Percentiles rank a stretch among this genome's conserved stretches.
Conservation (phyloP, 441 rosid genomes). For the Biscutella laevigata region DNA sequence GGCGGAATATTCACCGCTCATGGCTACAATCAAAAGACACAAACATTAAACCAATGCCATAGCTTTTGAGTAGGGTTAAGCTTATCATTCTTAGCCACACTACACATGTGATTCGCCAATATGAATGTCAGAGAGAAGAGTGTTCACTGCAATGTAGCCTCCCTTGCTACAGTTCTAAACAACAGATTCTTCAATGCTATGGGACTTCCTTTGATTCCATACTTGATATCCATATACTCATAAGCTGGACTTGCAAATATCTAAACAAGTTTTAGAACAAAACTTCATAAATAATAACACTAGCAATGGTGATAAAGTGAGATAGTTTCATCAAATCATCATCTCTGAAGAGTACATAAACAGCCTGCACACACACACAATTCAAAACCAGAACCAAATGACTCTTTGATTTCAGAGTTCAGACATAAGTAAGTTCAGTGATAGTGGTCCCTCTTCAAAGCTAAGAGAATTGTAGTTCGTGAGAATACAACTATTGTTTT, state of each 20-base stretch:
- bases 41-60: slow-evolving; percentile 90
- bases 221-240: slow-evolving; percentile 74
- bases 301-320: slow-evolving; percentile 62
- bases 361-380: slow-evolving; percentile 60
- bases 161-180: slow-evolving; percentile 68
- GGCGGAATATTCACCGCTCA: too few relatives aligned
- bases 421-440: too few relatives aligned
- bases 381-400: neutral
- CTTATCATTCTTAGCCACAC: slow-evolving; percentile 44
- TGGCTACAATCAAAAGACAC: slow-evolving; percentile 49
- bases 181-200: slow-evolving; percentile 42
- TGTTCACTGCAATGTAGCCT: slow-evolving; percentile 56
- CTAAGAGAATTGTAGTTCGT: too few relatives aligned
- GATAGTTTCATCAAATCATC: slow-evolving; percentile 67
- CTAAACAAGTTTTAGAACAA: too few relatives aligned
- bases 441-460: too few relatives aligned
- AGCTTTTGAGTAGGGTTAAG: slow-evolving; percentile 36
- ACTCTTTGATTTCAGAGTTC: neutral
- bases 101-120: slow-evolving; percentile 82
- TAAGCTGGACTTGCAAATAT: slow-evolving; percentile 88
- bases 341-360: slow-evolving; percentile 60
- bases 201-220: slow-evolving; percentile 57
- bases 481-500: too few relatives aligned
- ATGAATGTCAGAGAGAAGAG: slow-evolving; percentile 81
- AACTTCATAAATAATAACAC: too few relatives aligned